Percentiles rank a stretch among this genome's conserved stretches.
Evolutionary conservation across 768 basidiomycete genomes (phyloP).

Genomic region (Suillus discolor): DNA sequence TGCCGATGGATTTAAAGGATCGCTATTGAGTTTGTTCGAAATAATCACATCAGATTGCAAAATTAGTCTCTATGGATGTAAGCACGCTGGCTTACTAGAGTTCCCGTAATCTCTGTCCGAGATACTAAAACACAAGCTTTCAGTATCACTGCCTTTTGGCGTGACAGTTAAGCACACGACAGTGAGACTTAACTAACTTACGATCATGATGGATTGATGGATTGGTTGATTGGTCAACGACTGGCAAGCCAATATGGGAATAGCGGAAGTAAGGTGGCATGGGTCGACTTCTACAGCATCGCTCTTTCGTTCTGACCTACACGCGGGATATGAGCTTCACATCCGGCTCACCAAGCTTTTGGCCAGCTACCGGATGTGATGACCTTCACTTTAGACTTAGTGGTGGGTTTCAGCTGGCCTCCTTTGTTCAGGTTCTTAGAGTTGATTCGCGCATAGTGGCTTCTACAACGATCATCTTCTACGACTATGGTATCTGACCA

Average conservation of each 20-base stretch:
- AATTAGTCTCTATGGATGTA: background rate
- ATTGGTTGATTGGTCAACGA: too few relatives aligned
- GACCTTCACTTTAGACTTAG: background rate
- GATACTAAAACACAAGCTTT: too few relatives aligned
- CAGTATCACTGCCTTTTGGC: too few relatives aligned
- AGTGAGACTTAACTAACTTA: too few relatives aligned
- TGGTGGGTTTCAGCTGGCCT: background rate
- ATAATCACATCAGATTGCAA: background rate
- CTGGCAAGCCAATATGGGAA: background rate
- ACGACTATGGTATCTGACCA: slow-evolving; percentile 1
- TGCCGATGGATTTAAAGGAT: background rate
- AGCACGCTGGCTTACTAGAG: too few relatives aligned
- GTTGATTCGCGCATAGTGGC: background rate
- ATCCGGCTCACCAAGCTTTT: background rate
- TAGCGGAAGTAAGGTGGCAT: too few relatives aligned
- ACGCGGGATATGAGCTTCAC: background rate
- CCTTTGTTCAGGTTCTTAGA: background rate
- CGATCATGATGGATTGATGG: too few relatives aligned
- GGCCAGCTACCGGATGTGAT: background rate
- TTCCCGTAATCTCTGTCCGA: too few relatives aligned
- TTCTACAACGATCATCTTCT: slow-evolving; percentile 1
- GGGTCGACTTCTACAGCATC: background rate
- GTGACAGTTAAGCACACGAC: too few relatives aligned
- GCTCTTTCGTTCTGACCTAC: background rate
- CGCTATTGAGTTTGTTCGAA: background rate